phyloP scores from a whole-genome alignment of 2,329 filamentous ascomycete genomes.

The Setomelanomma holmii region DNA sequence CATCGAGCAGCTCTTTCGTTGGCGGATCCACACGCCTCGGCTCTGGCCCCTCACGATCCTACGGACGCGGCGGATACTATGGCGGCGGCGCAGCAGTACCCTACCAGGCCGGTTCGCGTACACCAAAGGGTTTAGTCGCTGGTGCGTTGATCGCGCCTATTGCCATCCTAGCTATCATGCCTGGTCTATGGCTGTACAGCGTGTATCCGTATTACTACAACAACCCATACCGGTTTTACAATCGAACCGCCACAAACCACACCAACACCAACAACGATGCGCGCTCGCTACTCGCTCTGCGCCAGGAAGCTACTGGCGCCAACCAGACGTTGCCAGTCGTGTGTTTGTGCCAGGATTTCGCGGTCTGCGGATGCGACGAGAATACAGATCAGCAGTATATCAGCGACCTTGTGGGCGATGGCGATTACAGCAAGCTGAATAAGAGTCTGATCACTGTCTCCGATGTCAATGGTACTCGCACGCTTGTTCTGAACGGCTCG shows the following conservation, averaged over 20 bases:
- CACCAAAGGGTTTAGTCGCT: constrained; percentile 61
- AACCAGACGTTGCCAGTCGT: constrained; percentile 68
- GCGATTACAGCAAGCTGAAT: constrained; percentile 65
- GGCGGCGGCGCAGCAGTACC: constrained; percentile 66
- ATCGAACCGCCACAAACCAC: constrained; percentile 50
- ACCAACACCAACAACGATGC: constrained; percentile 50
- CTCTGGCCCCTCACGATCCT: constrained; percentile 63
- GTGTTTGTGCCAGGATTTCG: constrained; percentile 67
- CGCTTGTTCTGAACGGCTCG: constrained; percentile 77
- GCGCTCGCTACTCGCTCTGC: constrained; percentile 4
- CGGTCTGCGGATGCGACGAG: constrained; percentile 73
- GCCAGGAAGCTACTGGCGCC: constrained; percentile 29
- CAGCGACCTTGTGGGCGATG: constrained; percentile 63
- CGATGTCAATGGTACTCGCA: constrained; percentile 66
- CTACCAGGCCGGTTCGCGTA: constrained; percentile 63
- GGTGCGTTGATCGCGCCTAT: constrained; percentile 56
- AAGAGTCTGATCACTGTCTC: constrained; percentile 68
- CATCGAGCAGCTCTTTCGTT: constrained; percentile 33
- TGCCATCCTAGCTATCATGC: constrained; percentile 63
- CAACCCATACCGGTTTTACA: constrained; percentile 63
- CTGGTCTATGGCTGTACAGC: constrained; percentile 69
- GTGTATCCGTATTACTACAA: constrained; percentile 68
- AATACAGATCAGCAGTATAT: constrained; percentile 67
- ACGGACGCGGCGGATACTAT: constrained; percentile 70
- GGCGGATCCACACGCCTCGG: constrained; percentile 61